Conservation (phyloP, 2,329 filamentous ascomycete genomes). For the Metarhizium humberi region DNA sequence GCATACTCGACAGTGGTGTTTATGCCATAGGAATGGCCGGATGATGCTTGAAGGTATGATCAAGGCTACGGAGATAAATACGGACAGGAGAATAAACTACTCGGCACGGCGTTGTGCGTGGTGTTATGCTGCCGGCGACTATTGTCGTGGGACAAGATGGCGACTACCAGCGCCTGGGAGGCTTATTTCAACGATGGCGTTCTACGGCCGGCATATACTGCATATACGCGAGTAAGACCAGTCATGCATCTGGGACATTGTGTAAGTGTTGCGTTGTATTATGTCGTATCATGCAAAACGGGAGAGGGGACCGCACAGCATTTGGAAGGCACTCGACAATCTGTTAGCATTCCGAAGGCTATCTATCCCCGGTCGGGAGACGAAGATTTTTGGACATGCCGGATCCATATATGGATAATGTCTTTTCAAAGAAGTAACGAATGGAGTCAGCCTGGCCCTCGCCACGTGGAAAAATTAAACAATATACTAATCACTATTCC, state of each 20-base stretch:
- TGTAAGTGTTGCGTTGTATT: neutral
- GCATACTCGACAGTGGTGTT: constrained; percentile 28
- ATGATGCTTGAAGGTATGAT: constrained; percentile 6
- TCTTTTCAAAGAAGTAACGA: neutral
- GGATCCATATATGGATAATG: neutral
- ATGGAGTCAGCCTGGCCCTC: neutral
- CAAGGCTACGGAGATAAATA: neutral
- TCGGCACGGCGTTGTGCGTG: neutral
- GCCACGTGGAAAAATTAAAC: neutral
- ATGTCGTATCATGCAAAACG: neutral
- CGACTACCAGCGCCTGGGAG: neutral
- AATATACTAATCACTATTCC: neutral
- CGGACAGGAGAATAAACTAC: neutral
- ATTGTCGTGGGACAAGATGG: neutral
- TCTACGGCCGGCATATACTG: neutral
- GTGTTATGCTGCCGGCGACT: neutral
- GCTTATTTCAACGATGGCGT: neutral
- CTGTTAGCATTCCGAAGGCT: neutral
- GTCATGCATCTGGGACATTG: neutral
- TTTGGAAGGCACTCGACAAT: neutral
- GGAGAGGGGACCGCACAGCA: neutral
- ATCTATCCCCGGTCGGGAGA: neutral
- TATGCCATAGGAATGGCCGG: constrained; percentile 24
- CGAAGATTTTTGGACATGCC: neutral
- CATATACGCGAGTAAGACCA: neutral